Percentiles rank a stretch among this genome's conserved stretches.
Conservation (phyloP, 305 asterid genomes). For the Solanum hybrid region DNA sequence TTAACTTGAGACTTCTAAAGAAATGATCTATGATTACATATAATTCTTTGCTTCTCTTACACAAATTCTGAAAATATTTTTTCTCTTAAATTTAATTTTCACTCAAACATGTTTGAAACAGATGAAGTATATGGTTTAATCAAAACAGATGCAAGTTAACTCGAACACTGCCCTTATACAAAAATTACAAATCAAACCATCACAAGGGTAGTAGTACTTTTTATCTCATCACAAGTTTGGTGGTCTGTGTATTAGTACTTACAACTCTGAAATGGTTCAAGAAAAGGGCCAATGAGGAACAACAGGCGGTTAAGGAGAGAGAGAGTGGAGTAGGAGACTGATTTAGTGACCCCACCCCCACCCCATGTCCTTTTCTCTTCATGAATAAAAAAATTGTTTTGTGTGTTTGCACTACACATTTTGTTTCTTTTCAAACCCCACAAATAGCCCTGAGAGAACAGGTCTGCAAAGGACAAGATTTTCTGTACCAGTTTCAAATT, state of each 20-base stretch:
- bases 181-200: not conserved
- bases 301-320: slow-evolving; percentile 42
- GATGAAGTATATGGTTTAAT: not conserved
- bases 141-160: not conserved
- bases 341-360: slow-evolving; percentile 4
- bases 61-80: not conserved
- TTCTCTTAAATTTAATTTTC: not conserved
- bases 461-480: slow-evolving; percentile 42
- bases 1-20: not conserved
- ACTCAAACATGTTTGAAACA: not conserved
- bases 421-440: slow-evolving; percentile 34
- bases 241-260: slow-evolving; percentile 12
- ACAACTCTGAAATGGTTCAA: slow-evolving; percentile 14
- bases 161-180: not conserved
- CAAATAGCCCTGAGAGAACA: slow-evolving; percentile 24
- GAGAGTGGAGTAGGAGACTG: slow-evolving; percentile 57
- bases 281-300: slow-evolving; percentile 39
- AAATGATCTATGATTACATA: not conserved
- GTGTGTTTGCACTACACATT: slow-evolving; percentile 9
- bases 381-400: not conserved
- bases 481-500: slow-evolving; percentile 27
- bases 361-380: slow-evolving; percentile 4
- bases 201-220: not conserved
- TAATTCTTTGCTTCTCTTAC: not conserved
- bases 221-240: not conserved